phyloP scores from a whole-genome alignment of 106 monocot genomes.

The Dendrobium catenatum region DNA sequence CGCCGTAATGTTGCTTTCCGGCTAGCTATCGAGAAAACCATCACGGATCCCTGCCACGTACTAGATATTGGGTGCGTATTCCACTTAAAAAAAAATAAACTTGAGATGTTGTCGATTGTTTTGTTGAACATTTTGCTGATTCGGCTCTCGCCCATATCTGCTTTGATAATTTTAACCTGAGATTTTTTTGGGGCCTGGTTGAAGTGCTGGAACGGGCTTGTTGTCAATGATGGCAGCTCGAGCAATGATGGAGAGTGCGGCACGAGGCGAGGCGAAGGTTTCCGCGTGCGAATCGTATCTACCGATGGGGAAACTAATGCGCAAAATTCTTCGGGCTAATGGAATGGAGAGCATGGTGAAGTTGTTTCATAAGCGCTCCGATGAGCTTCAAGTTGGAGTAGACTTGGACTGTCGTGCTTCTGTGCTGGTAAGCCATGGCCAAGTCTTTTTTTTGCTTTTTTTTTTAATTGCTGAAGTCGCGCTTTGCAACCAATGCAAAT shows the following conservation, averaged over 20 bases:
- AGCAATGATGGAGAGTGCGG: slow-evolving; percentile 41
- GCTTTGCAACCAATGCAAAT: not conserved
- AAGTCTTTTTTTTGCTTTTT: not conserved
- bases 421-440: slow-evolving; percentile 42
- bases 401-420: slow-evolving; percentile 69
- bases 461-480: not conserved
- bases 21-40: slow-evolving; percentile 61
- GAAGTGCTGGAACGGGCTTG: slow-evolving; percentile 88
- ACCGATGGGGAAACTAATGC: slow-evolving; percentile 88
- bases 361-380: slow-evolving; percentile 75
- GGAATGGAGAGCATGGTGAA: slow-evolving; percentile 63
- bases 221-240: slow-evolving; percentile 92
- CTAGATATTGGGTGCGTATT: slow-evolving; percentile 75
- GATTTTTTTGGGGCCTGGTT: not conserved
- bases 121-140: not conserved
- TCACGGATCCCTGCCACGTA: slow-evolving; percentile 68
- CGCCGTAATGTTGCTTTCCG: slow-evolving; percentile 65
- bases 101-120: not conserved
- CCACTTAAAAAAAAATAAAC: not conserved
- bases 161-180: not conserved
- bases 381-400: slow-evolving; percentile 63
- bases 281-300: slow-evolving; percentile 91
- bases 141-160: not conserved
- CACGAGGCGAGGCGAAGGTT: slow-evolving; percentile 29
- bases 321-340: slow-evolving; percentile 65